These are phyloP conservation scores for Backusella liffmaniae DNA, from an alignment of 192 early-diverging fungal genomes.

Conservation along the genomic window DNA sequence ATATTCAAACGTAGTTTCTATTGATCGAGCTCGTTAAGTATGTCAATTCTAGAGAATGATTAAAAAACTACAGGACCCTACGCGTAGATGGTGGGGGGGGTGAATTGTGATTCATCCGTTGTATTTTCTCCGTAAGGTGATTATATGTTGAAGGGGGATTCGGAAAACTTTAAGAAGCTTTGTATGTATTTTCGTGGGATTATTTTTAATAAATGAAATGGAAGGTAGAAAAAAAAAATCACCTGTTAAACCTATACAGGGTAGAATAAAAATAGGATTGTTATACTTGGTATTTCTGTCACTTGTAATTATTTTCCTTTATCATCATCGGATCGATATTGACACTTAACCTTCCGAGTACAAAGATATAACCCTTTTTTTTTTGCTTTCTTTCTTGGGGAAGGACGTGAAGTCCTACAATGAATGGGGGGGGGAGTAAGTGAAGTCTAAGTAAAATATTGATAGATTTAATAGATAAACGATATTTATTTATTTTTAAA, in stretches of 20 bases:
- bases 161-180: neutral
- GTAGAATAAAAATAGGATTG: neutral
- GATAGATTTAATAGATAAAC: neutral
- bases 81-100: too few relatives aligned
- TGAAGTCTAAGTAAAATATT: neutral
- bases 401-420: neutral
- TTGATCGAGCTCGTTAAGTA: neutral
- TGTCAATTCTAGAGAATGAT: neutral
- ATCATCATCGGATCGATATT: neutral
- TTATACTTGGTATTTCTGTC: neutral
- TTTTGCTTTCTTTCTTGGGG: neutral
- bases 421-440: neutral
- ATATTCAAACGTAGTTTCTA: neutral
- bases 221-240: neutral
- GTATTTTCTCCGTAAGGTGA: neutral
- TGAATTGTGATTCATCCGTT: neutral
- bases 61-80: too few relatives aligned
- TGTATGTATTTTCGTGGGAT: neutral
- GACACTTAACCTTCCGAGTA: neutral
- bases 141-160: neutral
- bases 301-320: neutral
- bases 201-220: neutral
- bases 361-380: too few relatives aligned
- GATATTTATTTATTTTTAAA: neutral
- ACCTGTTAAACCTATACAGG: too few relatives aligned